Percentiles rank a stretch among this genome's conserved stretches.
These are phyloP conservation scores for Yamadazyma siamensis DNA, from an alignment of 1,139 yeast genomes.

Conservation along the genomic window DNA sequence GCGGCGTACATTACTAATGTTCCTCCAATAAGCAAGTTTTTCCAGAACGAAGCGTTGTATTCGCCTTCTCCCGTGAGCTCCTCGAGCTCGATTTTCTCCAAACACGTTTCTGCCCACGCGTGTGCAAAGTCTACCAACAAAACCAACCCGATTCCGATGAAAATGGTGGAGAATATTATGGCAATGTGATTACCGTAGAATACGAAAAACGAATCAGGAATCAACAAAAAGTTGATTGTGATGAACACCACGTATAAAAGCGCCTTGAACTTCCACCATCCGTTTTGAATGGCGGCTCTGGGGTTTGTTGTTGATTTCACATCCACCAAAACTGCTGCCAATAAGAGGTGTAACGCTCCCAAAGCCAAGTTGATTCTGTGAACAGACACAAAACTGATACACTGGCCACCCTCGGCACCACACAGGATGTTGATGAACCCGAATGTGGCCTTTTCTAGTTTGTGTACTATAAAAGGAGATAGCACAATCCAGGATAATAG, in stretches of 20 bases:
- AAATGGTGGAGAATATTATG: constrained; percentile 76
- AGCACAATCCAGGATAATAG: constrained; percentile 87
- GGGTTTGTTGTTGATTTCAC: constrained; percentile 79
- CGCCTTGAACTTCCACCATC: constrained; percentile 82
- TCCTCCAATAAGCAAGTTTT: constrained; percentile 76
- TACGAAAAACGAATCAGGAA: constrained; percentile 85
- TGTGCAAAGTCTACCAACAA: constrained; percentile 95
- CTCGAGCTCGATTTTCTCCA: constrained; percentile 83
- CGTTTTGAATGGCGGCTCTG: constrained; percentile 82
- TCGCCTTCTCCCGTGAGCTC: constrained; percentile 65
- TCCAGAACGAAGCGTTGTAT: constrained; percentile 63
- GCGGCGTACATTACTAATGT: constrained; percentile 81
- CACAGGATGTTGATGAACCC: constrained; percentile 59
- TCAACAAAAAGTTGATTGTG: constrained; percentile 58
- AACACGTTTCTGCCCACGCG: constrained; percentile 97
- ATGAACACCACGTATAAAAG: constrained; percentile 57
- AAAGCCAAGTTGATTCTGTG: constrained; percentile 87
- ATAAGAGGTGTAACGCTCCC: constrained; percentile 70
- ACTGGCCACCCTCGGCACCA: constrained; percentile 79
- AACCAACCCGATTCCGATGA: constrained; percentile 85
- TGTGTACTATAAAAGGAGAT: constrained; percentile 73
- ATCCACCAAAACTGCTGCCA: constrained; percentile 67
- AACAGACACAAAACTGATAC: constrained; percentile 90
- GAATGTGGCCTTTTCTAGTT: constrained; percentile 71
- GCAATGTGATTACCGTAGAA: constrained; percentile 92